Conservation (phyloP, 371 early-diverging fungal genomes). For the Mycotypha africana region DNA sequence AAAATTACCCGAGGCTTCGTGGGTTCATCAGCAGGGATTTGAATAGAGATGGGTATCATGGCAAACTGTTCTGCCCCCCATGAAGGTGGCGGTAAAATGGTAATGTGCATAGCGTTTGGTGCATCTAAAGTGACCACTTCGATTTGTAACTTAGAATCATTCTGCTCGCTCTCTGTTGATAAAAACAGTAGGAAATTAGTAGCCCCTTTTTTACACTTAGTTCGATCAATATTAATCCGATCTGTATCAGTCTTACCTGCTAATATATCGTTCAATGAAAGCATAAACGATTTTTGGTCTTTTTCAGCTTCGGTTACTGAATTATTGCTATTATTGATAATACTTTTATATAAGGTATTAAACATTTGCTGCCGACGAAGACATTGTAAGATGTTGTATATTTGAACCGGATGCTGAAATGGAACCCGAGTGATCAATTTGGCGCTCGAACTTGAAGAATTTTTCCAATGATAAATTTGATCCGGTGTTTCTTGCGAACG, state of each 20-base stretch:
- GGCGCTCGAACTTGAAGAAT: slow-evolving; percentile 17
- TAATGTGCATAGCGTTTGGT: slow-evolving; percentile 27
- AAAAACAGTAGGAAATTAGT: too few species aligned
- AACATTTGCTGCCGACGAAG: slow-evolving; percentile 55
- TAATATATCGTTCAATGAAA: slow-evolving; percentile 1
- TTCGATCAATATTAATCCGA: too few species aligned
- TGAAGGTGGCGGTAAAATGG: too few species aligned
- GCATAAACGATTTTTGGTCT: background rate
- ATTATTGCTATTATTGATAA: slow-evolving; percentile 36
- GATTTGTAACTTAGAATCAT: slow-evolving; percentile 12
- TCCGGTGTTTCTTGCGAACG: too few species aligned
- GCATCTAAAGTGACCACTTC: slow-evolving; percentile 30
- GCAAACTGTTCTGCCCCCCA: slow-evolving; percentile 13
- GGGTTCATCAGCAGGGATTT: slow-evolving; percentile 29
- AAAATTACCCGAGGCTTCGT: slow-evolving; percentile 24
- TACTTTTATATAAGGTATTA: slow-evolving; percentile 47
- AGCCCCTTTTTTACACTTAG: too few species aligned
- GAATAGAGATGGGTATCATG: slow-evolving; percentile 29
- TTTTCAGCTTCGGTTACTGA: too few species aligned
- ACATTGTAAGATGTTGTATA: slow-evolving; percentile 41
- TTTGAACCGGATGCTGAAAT: slow-evolving; percentile 50
- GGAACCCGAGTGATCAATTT: slow-evolving; percentile 46
- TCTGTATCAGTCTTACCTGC: slow-evolving; percentile 17
- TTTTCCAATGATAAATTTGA: slow-evolving; percentile 31
- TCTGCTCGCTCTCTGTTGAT: too few species aligned